Evolutionary conservation across 805 yeast species (phyloP), one percentile per base, ranked within the genome.

Genomic region (Wickerhamiella sergipiensis): DNA sequence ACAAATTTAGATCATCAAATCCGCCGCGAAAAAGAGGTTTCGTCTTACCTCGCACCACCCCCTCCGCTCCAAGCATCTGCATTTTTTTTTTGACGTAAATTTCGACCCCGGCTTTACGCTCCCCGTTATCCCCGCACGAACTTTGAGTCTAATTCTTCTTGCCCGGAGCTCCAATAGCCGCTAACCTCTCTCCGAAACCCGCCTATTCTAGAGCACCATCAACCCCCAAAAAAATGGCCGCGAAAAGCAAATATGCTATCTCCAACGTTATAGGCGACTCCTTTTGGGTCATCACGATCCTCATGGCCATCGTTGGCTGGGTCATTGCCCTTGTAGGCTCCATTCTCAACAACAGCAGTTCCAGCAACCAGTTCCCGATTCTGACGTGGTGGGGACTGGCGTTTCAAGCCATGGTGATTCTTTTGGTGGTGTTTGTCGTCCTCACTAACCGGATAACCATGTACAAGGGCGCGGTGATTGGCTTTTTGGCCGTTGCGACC

Each of bases 381-480:
- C 84, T 90, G 67, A 78, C 92, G 3, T 90, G 98, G 98, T 92
- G 98, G 98, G 95, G 95, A 1, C 66, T 92, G 6, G 89, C 84
- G 1, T 92, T 79, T 62, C 81, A 90, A 67, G 70, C 88, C 19
- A 55, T 85, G 29, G 57, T 86, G 43, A 73, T 84, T 19, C 58
- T 78, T 5, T 64, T 72, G 77, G 53, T 73, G 74, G 43, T 59
- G 72, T 51, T 70, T 79, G 55, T 86, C 76, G 67, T 74, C 65
- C 62, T 79, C 64, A 69, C 68, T 60, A 81, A 83, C 66, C 67
- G 79, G 44, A 71, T 86, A 53, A 87, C 84, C 62, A 72, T 77
- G 53, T 86, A 92, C 69, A 77, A 83, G 59, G 56, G 59, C 24
- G 65, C 66, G 12, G 63, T 80, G 42, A 75, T 79, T 40, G 78